Evolutionary conservation across 2,329 filamentous ascomycete species (phyloP).

Genomic region (Trichoderma hamatum): DNA sequence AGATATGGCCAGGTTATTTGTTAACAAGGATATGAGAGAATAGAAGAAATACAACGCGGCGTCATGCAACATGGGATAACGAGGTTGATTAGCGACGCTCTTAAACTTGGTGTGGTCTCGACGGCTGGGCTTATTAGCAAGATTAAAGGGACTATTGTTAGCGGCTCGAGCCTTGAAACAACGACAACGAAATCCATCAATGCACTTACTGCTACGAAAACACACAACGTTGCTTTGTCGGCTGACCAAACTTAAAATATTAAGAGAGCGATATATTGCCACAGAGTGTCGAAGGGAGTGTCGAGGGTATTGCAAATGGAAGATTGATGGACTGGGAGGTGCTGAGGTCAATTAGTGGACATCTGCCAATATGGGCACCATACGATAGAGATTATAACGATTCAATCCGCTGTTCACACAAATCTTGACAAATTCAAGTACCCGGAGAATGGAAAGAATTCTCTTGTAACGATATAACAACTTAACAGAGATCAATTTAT

Average conservation of each 20-base stretch:
- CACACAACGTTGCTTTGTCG: neutral
- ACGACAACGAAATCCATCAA: slow-evolving; percentile 11
- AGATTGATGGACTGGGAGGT: neutral
- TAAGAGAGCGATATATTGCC: neutral
- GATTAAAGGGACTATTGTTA: slow-evolving; percentile 16
- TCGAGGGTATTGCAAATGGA: neutral
- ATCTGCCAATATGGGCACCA: neutral
- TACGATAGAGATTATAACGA: neutral
- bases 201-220: neutral
- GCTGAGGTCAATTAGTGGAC: neutral
- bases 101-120: slow-evolving; percentile 25
- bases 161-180: slow-evolving; percentile 21
- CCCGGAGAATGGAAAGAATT: too few relatives aligned
- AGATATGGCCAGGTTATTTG: neutral
- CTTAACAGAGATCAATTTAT: neutral
- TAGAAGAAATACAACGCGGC: slow-evolving; percentile 25
- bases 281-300: neutral
- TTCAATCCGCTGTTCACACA: neutral
- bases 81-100: slow-evolving; percentile 19
- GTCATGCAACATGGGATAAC: slow-evolving; percentile 23
- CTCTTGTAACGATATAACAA: neutral
- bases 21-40: neutral
- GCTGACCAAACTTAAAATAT: neutral
- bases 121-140: slow-evolving; percentile 23
- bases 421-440: fast-evolving